Evolutionary conservation across 805 yeast genomes (phyloP), one percentile per base, ranked within the genome.

Genomic region (Wickerhamomyces bovis): DNA sequence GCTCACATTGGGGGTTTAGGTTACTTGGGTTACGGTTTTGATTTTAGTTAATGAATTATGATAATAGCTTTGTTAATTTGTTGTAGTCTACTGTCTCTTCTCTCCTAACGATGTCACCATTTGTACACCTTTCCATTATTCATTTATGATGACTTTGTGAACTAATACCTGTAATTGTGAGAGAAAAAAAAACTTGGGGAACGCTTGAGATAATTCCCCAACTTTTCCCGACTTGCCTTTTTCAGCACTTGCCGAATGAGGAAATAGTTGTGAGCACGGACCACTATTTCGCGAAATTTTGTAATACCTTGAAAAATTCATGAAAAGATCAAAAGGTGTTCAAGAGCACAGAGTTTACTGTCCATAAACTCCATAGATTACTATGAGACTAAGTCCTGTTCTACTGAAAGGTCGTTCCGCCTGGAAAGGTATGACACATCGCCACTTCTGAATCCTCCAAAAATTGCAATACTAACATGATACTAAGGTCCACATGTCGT

Each of bases 401-500:
- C 54, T 69, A 16, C 61, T 78, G 40, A 71, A 75, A 20, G 57
- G 60, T n/a, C 71, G 84, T 46, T 75, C 83, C 0, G 79, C 76
- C 0, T 79, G 84, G 84, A 80, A 80, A 60, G 84, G 70, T 65
- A 51, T 13, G 70, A 63, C 1, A 5, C 19, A 2, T 35, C 2
- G 4, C 13, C 11, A 21, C 21, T 10, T 9, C 28, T 9, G 13
- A 3, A 9, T 3, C 18, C 6, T 13, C 23, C 20, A 20, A 31
- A 22, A 25, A 20, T 5, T 1, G 9, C 19, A 10, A 13, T 30
- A 44, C 36, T 42, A 26, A 28, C 43, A 44, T 22, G 21, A 6
- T 6, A 13, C 44, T 10, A 43, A 70, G 89, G 97, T 30, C 99
- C 99, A 3, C 85, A 83, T 58, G 84, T 94, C 51, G 98, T 92